Evolutionary conservation across 768 basidiomycete species (phyloP), one percentile per base, ranked within the genome.

Genomic region (Serpula lacrymans): DNA sequence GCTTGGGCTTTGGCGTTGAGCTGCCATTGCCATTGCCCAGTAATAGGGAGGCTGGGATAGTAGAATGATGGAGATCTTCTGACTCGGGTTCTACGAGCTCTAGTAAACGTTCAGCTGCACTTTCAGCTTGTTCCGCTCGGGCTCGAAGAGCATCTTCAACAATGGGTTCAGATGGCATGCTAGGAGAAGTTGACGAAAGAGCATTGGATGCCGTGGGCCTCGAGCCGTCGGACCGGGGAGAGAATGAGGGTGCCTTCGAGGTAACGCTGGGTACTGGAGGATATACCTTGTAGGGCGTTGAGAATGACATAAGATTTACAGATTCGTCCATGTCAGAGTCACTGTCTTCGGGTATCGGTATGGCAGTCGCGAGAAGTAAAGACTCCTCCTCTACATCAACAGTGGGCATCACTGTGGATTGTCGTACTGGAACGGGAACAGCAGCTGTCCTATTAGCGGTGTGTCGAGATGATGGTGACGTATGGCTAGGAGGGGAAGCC

Each of bases 111-210:
- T 90, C 84, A 1, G 94, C 94, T 6, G 92, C 88, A 55, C 89
- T 92, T 58, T 93, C 89, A 0, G 94, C 94, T 57, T 96, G 94
- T 51, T 88, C 88, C 2, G 94, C 93, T 38, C 88, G 78, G 2
- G 88, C 88, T 31, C 83, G 77, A 50, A 95, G 61, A 22, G 84
- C 90, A 55, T 95, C 93, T 54, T 94, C 92, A 4, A 93, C 68
- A 10, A 80, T 69, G 33, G 27, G 11, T 66, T 68, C 37, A 49
- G 73, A 58, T 48, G 70, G 68, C 48, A 74, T 65, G 41, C 58
- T 47, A 37, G 64, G 48, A 3, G 80, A 77, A 18, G 75, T 77
- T 0, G 76, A 74, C 3, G 83, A 84, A 27, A 82, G 59, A 2
- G 82, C 69, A 55, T 82, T 82, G 4, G 82, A 82, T 16, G 74